A percentile compares a stretch with the other conserved stretches of the same genome.
phyloP scores from a whole-genome alignment of 2,329 filamentous ascomycete genomes.

The Penicillium brevicompactum region DNA sequence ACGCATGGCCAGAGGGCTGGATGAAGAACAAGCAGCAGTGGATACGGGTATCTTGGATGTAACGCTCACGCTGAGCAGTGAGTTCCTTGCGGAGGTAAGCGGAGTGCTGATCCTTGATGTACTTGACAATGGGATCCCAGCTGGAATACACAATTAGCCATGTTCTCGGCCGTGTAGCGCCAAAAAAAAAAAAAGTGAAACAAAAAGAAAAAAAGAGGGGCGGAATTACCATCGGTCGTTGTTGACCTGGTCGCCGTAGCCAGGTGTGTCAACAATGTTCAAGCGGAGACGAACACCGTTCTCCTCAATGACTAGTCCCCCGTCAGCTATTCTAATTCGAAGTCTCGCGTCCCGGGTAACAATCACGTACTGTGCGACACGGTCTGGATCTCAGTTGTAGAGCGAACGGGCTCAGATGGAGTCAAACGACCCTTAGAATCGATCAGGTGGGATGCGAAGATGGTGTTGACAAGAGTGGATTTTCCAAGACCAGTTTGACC shows the following conservation, averaged over 20 bases:
- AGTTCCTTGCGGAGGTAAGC: conserved; percentile 99
- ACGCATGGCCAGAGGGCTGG: conserved; percentile 93
- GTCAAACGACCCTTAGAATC: conserved; percentile 95
- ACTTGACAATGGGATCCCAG: conserved; percentile 99
- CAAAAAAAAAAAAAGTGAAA: too few relatives aligned
- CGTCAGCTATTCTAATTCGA: conserved; percentile 19
- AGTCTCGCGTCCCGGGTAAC: background rate
- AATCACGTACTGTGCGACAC: conserved; percentile 75
- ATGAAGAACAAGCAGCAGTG: conserved; percentile 99
- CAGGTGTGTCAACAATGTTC: conserved; percentile 98
- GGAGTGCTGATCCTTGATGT: conserved; percentile 99
- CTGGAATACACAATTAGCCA: conserved; percentile 35
- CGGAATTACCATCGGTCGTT: conserved; percentile 81
- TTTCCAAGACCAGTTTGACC: conserved; percentile 98
- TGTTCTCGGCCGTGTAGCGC: background rate
- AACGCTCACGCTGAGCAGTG: conserved; percentile 96
- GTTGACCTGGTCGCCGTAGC: conserved; percentile 98
- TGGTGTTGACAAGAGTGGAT: conserved; percentile 99
- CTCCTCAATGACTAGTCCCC: conserved; percentile 79
- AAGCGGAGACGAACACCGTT: conserved; percentile 95
- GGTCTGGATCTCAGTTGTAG: conserved; percentile 96
- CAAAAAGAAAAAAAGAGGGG: background rate
- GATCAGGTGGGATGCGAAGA: conserved; percentile 98
- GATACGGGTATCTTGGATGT: conserved; percentile 98
- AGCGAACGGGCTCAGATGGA: conserved; percentile 89